These are phyloP conservation scores for Cladochytrium replicatum DNA, from an alignment of 192 early-diverging fungal genomes.

Conservation along the genomic window DNA sequence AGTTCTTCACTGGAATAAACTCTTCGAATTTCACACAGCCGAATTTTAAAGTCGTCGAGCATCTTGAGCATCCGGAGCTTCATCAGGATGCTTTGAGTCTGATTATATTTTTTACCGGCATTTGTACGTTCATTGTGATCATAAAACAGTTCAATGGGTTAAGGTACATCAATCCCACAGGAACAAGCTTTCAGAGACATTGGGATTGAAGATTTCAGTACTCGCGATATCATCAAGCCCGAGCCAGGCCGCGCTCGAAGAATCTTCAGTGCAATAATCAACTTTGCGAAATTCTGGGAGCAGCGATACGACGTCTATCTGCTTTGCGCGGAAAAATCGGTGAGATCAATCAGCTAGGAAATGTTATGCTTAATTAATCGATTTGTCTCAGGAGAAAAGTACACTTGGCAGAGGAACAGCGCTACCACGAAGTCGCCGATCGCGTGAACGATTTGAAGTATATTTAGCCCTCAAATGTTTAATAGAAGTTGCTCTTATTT, in stretches of 20 bases:
- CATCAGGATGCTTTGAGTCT: conserved; percentile 54
- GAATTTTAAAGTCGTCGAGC: conserved; percentile 21
- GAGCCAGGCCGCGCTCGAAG: conserved; percentile 52
- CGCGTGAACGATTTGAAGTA: conserved; percentile 40
- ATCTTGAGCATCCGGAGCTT: conserved; percentile 43
- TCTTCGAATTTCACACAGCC: conserved; percentile 35
- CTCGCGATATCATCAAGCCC: conserved; percentile 72
- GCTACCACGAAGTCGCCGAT: conserved; percentile 43
- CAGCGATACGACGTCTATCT: conserved; percentile 58
- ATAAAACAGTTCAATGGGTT: too few species aligned
- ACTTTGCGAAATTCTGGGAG: conserved; percentile 86
- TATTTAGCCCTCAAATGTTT: too few species aligned
- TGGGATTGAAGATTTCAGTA: conserved; percentile 64
- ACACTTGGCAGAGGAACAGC: too few species aligned
- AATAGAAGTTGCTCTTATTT: too few species aligned
- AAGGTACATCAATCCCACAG: too few species aligned
- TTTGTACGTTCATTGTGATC: conserved; percentile 46
- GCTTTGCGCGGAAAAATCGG: conserved; percentile 49
- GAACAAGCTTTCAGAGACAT: conserved; percentile 52
- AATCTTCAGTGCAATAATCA: conserved; percentile 74
- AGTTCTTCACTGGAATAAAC: conserved; percentile 60
- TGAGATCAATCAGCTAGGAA: conserved; percentile 14
- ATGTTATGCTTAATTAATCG: conserved; percentile 2
- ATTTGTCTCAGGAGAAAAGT: too few species aligned
- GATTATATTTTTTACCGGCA: conserved; percentile 55